phyloP scores from a whole-genome alignment of 352 stramenopile species.

The Bremia lactucae region DNA sequence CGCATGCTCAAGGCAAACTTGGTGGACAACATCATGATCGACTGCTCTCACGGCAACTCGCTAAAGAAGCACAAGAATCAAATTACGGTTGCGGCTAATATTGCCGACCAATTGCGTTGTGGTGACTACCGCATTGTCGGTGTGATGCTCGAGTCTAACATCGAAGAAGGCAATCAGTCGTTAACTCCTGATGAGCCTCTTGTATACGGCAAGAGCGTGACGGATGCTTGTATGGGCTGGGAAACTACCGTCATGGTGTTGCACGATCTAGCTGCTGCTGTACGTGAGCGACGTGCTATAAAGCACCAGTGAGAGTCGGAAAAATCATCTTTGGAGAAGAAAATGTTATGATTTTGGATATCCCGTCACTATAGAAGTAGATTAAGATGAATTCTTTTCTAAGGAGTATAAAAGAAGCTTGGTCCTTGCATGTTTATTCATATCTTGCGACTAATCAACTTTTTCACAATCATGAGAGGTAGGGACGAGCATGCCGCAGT shows the following conservation, averaged over 20 bases:
- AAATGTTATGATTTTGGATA: too few species aligned
- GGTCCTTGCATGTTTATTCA: too few species aligned
- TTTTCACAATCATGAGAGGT: conserved; percentile 19
- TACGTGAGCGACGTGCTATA: conserved; percentile 60
- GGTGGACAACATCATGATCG: conserved; percentile 81
- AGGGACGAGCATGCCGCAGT: background rate
- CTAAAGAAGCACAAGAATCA: conserved; percentile 86
- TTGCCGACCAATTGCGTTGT: conserved; percentile 55
- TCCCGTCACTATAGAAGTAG: too few species aligned
- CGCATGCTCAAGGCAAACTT: conserved; percentile 82
- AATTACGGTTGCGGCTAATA: conserved; percentile 52
- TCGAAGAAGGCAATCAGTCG: conserved; percentile 72
- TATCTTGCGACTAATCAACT: too few species aligned
- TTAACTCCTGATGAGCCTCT: conserved; percentile 65
- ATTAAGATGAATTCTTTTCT: too few species aligned
- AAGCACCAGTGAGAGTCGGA: conserved; percentile 36
- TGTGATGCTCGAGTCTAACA: conserved; percentile 86
- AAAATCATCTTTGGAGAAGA: too few species aligned
- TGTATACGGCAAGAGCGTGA: conserved; percentile 85
- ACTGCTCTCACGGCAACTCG: conserved; percentile 88
- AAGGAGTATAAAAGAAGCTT: too few species aligned
- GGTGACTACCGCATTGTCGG: conserved; percentile 76
- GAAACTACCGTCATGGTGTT: conserved; percentile 67
- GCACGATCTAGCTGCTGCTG: conserved; percentile 58
- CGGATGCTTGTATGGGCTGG: conserved; percentile 84